Conservation (phyloP, 148 eudicot species). For the Amaranthus palmeri region DNA sequence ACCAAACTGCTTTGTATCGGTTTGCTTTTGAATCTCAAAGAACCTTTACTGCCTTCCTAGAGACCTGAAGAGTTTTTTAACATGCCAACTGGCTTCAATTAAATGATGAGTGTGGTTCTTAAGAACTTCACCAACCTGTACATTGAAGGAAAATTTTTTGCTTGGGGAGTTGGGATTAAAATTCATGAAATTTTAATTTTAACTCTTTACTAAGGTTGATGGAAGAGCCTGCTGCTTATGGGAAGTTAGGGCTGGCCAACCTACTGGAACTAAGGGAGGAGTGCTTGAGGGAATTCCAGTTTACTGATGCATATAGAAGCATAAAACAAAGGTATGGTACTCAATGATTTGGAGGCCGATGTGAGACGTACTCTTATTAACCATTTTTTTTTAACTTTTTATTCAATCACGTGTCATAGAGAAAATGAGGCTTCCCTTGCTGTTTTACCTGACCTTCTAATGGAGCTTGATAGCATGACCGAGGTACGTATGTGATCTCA, state of each 20-base stretch:
- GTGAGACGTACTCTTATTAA: not conserved
- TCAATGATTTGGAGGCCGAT: not conserved
- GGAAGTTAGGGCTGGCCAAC: slow-evolving; percentile 90
- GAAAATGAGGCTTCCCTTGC: slow-evolving; percentile 99
- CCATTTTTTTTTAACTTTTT: not conserved
- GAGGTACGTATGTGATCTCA: slow-evolving; percentile 46
- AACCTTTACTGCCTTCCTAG: no score
- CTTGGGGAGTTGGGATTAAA: not conserved
- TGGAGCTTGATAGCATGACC: slow-evolving; percentile 85
- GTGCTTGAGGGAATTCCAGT: slow-evolving; percentile 92
- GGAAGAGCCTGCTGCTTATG: slow-evolving; percentile 99
- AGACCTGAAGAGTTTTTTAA: no score
- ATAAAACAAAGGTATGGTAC: slow-evolving; percentile 73
- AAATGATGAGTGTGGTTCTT: not conserved
- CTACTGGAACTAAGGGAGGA: slow-evolving; percentile 96
- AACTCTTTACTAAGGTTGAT: slow-evolving; percentile 51
- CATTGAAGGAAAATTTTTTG: not conserved
- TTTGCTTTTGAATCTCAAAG: slow-evolving; percentile 8
- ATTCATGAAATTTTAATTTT: not conserved
- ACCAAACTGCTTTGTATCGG: not conserved
- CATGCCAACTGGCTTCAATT: not conserved
- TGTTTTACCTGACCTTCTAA: slow-evolving; percentile 80
- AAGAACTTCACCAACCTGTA: not conserved
- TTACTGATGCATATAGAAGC: slow-evolving; percentile 86
- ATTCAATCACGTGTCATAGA: slow-evolving; percentile 33